Base-by-base conservation (phyloP, 768 basidiomycete species). In the Termitomyces sp. region DNA sequence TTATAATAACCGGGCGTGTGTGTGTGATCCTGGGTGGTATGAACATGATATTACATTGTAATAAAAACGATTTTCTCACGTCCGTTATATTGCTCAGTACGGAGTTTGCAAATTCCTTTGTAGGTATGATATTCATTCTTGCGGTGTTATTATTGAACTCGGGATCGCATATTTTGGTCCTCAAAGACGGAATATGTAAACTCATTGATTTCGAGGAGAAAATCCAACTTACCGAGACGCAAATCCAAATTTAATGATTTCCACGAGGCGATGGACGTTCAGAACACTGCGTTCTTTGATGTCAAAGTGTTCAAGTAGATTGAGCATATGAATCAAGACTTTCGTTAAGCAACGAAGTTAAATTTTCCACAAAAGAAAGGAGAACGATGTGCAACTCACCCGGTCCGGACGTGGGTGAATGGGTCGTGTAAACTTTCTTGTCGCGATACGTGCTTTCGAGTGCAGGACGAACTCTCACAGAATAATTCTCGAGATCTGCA, bases 281-380 rank as follows among this genome's bases (percentile, higher is more conserved):
- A 92, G 67, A 0, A 78, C 75, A n/a, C 78, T 85, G 60, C 76
- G 69, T 45, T 83, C 83, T 26, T 73, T 71, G 17, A 78, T 61
- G 35, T 81, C 70, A 64, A 81, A 98, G n/a, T 79, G 77, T 66
- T 97, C 94, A 46, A 96, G 72, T 19, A 94, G 68, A 66, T 98
- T 97, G n/a, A 98, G 74, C 79, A 98, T 89, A 66, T 93, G 89
- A 41, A 97, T 72, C 42, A 98, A 73, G n/a, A 90, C 91, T 77
- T 48, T 23, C 23, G 45, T 42, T 23, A 38, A 53, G 44, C 52
- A 44, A 57, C 10, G n/a, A 21, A 33, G 38, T 33, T 23, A 54
- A 44, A 35, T 31, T 33, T 41, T 48, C 11, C 11, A 14, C 26
- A 9, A 10, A 9, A 49, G 9, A 2, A 45, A 15, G 30, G 17